Evolutionary conservation across 176 grass and related monocot species (phyloP).

Genomic region (Aegilops speltoides): DNA sequence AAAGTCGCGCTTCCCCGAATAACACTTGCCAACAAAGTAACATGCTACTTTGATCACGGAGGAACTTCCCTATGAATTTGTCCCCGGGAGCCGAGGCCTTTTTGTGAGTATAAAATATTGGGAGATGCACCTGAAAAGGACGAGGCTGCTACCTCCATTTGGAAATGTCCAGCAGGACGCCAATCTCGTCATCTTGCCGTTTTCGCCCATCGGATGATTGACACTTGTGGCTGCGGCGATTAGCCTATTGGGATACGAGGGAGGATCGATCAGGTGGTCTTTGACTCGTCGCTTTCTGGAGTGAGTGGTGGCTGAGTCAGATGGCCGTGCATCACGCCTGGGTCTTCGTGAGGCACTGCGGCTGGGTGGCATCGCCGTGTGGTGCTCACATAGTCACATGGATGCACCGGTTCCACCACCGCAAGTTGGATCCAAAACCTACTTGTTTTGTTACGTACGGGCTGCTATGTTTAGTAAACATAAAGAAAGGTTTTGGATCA

Average conservation of each 20-base stretch:
- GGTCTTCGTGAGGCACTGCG: not conserved
- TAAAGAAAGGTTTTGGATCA: too few species aligned
- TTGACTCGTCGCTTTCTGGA: not conserved
- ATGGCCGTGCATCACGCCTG: not conserved
- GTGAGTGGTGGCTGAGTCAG: not conserved
- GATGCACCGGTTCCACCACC: not conserved
- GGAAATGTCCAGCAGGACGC: constrained; percentile 29
- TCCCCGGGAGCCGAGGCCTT: not conserved
- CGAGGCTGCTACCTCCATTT: constrained; percentile 17
- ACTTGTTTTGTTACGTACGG: constrained; percentile 20
- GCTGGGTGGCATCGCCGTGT: not conserved
- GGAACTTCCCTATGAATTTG: constrained; percentile 24
- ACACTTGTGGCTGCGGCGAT: constrained; percentile 38
- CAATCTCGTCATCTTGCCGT: constrained; percentile 34
- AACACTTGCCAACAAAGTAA: not conserved
- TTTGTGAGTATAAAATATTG: not conserved
- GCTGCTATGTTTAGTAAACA: not conserved
- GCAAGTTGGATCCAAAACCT: constrained; percentile 19
- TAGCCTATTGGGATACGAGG: not conserved
- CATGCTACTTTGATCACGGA: not conserved
- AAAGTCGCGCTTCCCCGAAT: not conserved
- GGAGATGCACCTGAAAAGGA: not conserved
- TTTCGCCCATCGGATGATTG: constrained; percentile 48
- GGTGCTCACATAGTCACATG: not conserved
- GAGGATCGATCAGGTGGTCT: not conserved